Evolutionary conservation across 2,329 filamentous ascomycete genomes (phyloP).

Genomic region (Paracoccidioides lutzii): DNA sequence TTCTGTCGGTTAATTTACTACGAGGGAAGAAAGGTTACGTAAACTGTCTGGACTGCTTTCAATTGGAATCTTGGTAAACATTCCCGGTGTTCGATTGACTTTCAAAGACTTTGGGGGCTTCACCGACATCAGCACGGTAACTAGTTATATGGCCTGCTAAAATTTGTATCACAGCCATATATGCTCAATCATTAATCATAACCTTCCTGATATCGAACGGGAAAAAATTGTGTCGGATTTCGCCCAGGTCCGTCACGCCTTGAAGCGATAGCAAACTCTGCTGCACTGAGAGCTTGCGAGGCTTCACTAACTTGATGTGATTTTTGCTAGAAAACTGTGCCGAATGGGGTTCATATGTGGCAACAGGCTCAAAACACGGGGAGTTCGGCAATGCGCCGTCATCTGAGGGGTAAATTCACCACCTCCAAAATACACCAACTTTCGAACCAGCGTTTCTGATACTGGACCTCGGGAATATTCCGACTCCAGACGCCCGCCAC

Average conservation of each 20-base stretch:
- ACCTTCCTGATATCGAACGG: conserved; percentile 36
- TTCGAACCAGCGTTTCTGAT: neutral
- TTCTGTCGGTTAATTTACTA: too few relatives aligned
- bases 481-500: neutral
- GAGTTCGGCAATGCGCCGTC: neutral
- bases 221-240: conserved; percentile 32
- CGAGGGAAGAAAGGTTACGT: too few relatives aligned
- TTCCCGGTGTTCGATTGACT: too few relatives aligned
- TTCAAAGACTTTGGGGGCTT: too few relatives aligned
- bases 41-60: too few relatives aligned
- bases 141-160: conserved; percentile 42
- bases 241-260: conserved; percentile 42
- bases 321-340: too few relatives aligned
- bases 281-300: conserved; percentile 28
- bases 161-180: conserved; percentile 37
- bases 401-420: neutral
- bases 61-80: too few relatives aligned
- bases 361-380: neutral
- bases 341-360: too few relatives aligned
- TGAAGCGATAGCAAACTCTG: conserved; percentile 36
- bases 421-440: neutral
- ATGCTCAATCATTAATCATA: conserved; percentile 37
- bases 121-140: conserved; percentile 35
- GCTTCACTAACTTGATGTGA: neutral
- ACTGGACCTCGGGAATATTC: neutral